These are phyloP conservation scores for Phalaenopsis hybrid DNA, from an alignment of 116 monocot species.

Conservation along the genomic window DNA sequence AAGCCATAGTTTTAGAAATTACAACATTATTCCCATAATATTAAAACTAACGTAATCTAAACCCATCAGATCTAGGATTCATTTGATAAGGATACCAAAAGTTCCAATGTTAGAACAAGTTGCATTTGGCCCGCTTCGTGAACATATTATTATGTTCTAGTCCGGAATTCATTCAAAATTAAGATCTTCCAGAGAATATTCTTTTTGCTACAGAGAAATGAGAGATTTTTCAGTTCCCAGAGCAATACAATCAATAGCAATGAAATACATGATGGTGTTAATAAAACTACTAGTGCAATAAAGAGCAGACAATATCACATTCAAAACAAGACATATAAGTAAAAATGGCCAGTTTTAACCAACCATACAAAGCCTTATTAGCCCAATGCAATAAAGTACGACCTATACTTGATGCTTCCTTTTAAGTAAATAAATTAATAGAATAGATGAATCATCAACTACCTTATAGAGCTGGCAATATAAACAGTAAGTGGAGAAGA, in stretches of 20 bases:
- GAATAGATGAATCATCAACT: neutral
- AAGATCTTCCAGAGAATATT: neutral
- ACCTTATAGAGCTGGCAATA: constrained; percentile 78
- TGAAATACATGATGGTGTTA: neutral
- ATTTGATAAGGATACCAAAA: neutral
- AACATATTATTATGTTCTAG: neutral
- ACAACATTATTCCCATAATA: neutral
- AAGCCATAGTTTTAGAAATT: neutral
- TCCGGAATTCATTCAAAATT: neutral
- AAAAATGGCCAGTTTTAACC: neutral
- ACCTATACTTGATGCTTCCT: neutral
- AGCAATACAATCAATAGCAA: neutral
- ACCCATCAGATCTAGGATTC: neutral
- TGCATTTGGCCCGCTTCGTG: neutral
- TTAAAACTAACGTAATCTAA: neutral
- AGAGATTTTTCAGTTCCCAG: neutral
- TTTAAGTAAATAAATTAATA: neutral
- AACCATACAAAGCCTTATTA: neutral
- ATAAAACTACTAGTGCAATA: neutral
- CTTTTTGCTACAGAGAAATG: neutral
- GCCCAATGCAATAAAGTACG: neutral
- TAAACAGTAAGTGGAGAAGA: constrained; percentile 78
- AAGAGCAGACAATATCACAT: neutral
- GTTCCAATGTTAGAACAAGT: neutral
- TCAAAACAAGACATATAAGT: neutral